Evolutionary conservation across 2,329 filamentous ascomycete species (phyloP).

Genomic region (Penicillium sp.): DNA sequence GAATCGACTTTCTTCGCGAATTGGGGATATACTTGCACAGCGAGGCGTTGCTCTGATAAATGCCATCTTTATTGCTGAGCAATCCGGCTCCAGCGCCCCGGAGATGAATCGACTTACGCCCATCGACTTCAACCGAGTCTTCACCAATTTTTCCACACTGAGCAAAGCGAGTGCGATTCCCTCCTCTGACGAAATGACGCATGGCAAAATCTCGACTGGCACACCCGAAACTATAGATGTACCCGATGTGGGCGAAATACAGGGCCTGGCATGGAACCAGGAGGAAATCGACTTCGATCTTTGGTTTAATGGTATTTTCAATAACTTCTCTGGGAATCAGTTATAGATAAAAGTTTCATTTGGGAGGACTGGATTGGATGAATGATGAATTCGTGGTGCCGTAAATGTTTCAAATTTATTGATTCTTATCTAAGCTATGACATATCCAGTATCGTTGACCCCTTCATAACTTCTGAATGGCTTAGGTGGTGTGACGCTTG

Average conservation of each 20-base stretch:
- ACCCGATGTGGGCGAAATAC: slow-evolving; percentile 19
- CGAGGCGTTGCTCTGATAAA: slow-evolving; percentile 27
- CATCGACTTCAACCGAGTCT: slow-evolving; percentile 23
- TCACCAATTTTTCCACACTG: slow-evolving; percentile 23
- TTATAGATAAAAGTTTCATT: not conserved
- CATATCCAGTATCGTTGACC: slow-evolving; percentile 8
- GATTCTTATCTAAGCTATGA: not conserved
- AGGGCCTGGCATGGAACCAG: slow-evolving; percentile 19
- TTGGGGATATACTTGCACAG: slow-evolving; percentile 26
- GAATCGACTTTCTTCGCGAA: slow-evolving; percentile 19
- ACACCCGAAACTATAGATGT: slow-evolving; percentile 11
- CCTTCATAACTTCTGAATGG: slow-evolving; percentile 7
- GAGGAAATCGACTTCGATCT: slow-evolving; percentile 27
- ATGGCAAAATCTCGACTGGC: slow-evolving; percentile 10
- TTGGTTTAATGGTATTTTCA: slow-evolving; percentile 28
- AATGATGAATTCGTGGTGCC: not conserved
- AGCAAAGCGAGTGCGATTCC: slow-evolving; percentile 15
- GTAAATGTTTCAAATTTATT: not conserved
- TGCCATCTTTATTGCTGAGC: slow-evolving; percentile 24
- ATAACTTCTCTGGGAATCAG: slow-evolving; percentile 4
- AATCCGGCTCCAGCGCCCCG: not conserved
- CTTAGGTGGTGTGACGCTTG: slow-evolving; percentile 5
- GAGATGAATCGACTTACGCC: slow-evolving; percentile 3
- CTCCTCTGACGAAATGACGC: slow-evolving; percentile 16
- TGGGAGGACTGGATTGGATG: not conserved